Conservation (phyloP, 495 filamentous ascomycete species). For the Tuber melanosporum region DNA sequence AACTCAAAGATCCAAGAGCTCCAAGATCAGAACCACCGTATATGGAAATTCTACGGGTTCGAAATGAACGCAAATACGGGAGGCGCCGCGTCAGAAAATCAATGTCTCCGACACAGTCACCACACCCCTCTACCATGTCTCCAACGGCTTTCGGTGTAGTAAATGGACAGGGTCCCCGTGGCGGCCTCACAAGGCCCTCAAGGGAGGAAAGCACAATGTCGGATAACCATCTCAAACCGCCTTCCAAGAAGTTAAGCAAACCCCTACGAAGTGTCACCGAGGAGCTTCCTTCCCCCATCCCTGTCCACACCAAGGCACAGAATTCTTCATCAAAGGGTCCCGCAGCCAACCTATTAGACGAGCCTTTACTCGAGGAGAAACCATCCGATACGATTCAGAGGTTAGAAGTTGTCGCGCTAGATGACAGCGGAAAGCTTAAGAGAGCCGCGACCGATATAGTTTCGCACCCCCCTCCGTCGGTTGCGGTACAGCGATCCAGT, state of each 20-base stretch:
- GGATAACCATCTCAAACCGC: constrained; percentile 40
- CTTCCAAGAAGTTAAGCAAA: constrained; percentile 37
- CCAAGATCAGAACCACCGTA: constrained; percentile 87
- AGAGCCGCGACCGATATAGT: constrained; percentile 22
- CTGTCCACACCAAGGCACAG: constrained; percentile 30
- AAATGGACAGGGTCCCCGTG: constrained; percentile 20
- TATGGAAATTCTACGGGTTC: constrained; percentile 88
- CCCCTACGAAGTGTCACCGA: constrained; percentile 38
- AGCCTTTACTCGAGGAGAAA: constrained; percentile 30
- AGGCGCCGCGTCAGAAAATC: constrained; percentile 46
- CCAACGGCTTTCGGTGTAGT: constrained; percentile 12
- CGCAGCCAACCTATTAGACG: constrained; percentile 32
- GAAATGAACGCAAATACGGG: constrained; percentile 89
- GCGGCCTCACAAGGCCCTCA: constrained; percentile 32
- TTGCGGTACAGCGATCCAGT: constrained; percentile 15
- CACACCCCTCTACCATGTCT: constrained; percentile 15
- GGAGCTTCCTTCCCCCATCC: constrained; percentile 29
- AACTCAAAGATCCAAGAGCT: constrained; percentile 81
- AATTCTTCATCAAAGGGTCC: constrained; percentile 13
- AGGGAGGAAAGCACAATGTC: constrained; percentile 33
- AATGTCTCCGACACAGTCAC: constrained; percentile 27
- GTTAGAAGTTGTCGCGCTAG: constrained; percentile 31
- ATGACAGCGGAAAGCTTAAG: constrained; percentile 33
- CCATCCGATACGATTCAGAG: constrained; percentile 34
- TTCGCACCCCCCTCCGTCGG: constrained; percentile 25